Percentiles rank a stretch among this genome's conserved stretches.
Conservation (phyloP, 1,139 yeast genomes). For the Suhomyces bribrorum region DNA sequence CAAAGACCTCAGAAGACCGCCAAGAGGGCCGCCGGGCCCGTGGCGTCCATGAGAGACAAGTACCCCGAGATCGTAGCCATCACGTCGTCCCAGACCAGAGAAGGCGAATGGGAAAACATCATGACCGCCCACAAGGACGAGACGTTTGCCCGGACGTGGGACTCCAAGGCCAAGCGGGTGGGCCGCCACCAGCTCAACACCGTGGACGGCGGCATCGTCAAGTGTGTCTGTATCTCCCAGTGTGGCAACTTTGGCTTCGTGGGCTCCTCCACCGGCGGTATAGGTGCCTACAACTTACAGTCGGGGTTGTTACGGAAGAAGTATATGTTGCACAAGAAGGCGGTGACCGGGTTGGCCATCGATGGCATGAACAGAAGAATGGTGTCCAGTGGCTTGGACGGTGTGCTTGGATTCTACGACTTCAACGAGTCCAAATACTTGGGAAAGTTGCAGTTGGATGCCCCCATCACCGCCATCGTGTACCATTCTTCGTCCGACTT, state of each 20-base stretch:
- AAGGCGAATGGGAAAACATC: conserved; percentile 93
- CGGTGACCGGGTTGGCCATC: conserved; percentile 85
- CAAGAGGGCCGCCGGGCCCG: conserved; percentile 60
- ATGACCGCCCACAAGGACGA: conserved; percentile 91
- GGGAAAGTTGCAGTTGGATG: conserved; percentile 67
- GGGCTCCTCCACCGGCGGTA: conserved; percentile 90
- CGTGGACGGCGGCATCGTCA: conserved; percentile 79
- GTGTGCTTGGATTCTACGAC: conserved; percentile 83
- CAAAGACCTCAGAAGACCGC: conserved; percentile 66
- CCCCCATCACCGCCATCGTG: conserved; percentile 76
- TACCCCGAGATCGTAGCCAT: conserved; percentile 76
- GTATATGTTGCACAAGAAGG: conserved; percentile 67
- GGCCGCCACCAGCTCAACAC: conserved; percentile 74
- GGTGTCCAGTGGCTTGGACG: conserved; percentile 89
- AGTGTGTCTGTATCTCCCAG: conserved; percentile 75
- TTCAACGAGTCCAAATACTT: conserved; percentile 70
- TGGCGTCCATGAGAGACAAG: conserved; percentile 54
- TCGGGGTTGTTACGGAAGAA: conserved; percentile 77
- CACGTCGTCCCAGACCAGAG: conserved; percentile 75
- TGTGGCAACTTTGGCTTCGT: conserved; percentile 96
- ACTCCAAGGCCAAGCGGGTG: conserved; percentile 74
- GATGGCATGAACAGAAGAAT: conserved; percentile 88
- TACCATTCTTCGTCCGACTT: conserved; percentile 83
- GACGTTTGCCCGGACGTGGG: conserved; percentile 89
- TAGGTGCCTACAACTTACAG: conserved; percentile 86